Evolutionary conservation across 306 rosid genomes (phyloP), one percentile per base, ranked within the genome.

Genomic region (Prosopis cineraria): DNA sequence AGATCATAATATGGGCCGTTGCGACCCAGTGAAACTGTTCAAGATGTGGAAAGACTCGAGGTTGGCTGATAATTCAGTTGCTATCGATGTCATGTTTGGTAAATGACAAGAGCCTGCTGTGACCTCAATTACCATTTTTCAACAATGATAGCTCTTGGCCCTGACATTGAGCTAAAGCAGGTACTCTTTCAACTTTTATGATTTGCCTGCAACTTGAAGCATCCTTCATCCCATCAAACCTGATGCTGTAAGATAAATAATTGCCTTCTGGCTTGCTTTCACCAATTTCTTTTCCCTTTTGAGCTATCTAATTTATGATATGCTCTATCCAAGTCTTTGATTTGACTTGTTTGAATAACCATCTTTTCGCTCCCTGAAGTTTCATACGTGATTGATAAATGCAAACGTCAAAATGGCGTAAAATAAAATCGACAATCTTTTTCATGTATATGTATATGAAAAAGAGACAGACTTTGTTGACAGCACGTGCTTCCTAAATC

Each of bases 191-290:
- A 10, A 39, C 52, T 39, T 39, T 17, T 65, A 10, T 66, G 52
- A 67, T 29, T 68, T 68, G 53, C 36, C 72, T 68, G 72, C 72
- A 12, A 24, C 72, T 41, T 14, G 5, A 68, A 68, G 72, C 34
- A 41, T 13, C 13, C 53, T 41, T 25, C 22, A 68, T 6, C 34
- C 4, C n/a, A 68, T 7, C 55, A 66, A 66, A 39, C 22, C 11
- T 66, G 33, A 39, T 20, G 2, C 14, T 5, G 50, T 12, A 11
- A 39, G 5, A 2, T 6, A 37, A 39, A 22, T 39, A 39, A 65
- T 65, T 65, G 70, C 31, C 17, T 20, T 10, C 48, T n/a, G 30
- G 19, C 24, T n/a, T 34, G 0, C 16, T 36, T 8, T 0, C 25
- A 31, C 41, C 37, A 16, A 2, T 31, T 14, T 5, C 10, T 40